phyloP scores from a whole-genome alignment of 495 filamentous ascomycete species.

The Neurospora sp. region DNA sequence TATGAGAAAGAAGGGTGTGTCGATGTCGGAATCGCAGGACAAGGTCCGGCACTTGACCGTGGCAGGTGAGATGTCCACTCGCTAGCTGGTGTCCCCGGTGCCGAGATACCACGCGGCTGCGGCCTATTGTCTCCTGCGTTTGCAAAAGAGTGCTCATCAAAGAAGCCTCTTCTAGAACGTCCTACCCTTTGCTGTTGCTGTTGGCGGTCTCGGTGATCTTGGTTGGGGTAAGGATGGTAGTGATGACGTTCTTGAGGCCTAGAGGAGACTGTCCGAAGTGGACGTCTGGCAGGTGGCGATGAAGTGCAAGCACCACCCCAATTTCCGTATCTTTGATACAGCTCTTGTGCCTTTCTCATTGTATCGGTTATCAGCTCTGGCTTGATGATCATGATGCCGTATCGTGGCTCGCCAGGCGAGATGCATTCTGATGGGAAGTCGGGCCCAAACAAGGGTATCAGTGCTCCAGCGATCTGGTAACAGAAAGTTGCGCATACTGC shows the following conservation, averaged over 20 bases:
- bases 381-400: slow-evolving; percentile 61
- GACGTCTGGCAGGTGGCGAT: neutral
- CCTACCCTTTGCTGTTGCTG: neutral
- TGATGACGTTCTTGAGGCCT: slow-evolving; percentile 1
- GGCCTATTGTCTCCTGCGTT: slow-evolving; percentile 4
- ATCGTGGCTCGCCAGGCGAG: slow-evolving; percentile 43
- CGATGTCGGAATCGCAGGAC: neutral
- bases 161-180: neutral
- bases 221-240: neutral
- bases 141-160: slow-evolving; percentile 19
- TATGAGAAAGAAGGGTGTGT: neutral
- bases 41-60: neutral
- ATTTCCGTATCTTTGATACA: slow-evolving; percentile 2
- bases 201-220: slow-evolving; percentile 5
- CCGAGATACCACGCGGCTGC: slow-evolving; percentile 6
- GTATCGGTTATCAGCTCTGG: slow-evolving; percentile 46
- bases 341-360: slow-evolving; percentile 40
- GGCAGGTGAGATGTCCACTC: neutral
- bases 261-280: slow-evolving; percentile 9
- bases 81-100: slow-evolving; percentile 29
- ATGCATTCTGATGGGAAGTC: slow-evolving; percentile 67
- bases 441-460: slow-evolving; percentile 82
- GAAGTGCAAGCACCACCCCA: neutral
- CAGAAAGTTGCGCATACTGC: slow-evolving; percentile 84
- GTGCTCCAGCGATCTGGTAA: slow-evolving; percentile 65